Evolutionary conservation across 257 asterid species (phyloP).

Genomic region (Ballota nigra): DNA sequence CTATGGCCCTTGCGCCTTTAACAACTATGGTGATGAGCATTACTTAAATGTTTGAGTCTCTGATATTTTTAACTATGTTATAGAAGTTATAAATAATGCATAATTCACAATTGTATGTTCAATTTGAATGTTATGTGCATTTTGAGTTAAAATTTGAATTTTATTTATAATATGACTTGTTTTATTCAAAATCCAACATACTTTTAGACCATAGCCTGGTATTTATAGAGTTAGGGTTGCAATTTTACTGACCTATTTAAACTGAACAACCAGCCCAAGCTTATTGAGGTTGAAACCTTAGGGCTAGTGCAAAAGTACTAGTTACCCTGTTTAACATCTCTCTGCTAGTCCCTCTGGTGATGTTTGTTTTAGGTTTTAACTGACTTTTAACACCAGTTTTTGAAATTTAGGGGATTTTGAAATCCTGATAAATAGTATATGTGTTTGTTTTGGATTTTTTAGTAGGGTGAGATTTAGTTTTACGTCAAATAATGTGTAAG

Average conservation of each 20-base stretch:
- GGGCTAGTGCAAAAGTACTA: background rate
- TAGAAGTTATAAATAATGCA: background rate
- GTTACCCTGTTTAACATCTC: background rate
- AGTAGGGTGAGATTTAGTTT: too few species aligned
- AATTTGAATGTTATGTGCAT: background rate
- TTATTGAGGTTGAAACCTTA: background rate
- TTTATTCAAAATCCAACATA: background rate
- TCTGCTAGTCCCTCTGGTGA: background rate
- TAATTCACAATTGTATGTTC: background rate
- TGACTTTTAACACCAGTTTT: too few species aligned
- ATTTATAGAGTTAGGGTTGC: background rate
- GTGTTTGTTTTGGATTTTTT: too few species aligned
- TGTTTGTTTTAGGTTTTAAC: too few species aligned
- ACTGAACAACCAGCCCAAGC: background rate
- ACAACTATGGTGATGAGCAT: background rate
- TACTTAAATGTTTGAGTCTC: background rate
- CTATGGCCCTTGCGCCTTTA: too few species aligned
- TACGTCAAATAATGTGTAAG: too few species aligned
- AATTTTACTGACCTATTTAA: background rate
- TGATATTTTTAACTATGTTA: too few species aligned
- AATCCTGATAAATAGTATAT: too few species aligned
- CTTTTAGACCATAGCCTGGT: background rate
- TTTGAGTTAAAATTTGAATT: background rate
- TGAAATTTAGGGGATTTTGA: too few species aligned
- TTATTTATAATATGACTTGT: background rate